Base-by-base conservation (phyloP, 2,329 filamentous ascomycete species). In the Fusarium brevicatenulatum region DNA sequence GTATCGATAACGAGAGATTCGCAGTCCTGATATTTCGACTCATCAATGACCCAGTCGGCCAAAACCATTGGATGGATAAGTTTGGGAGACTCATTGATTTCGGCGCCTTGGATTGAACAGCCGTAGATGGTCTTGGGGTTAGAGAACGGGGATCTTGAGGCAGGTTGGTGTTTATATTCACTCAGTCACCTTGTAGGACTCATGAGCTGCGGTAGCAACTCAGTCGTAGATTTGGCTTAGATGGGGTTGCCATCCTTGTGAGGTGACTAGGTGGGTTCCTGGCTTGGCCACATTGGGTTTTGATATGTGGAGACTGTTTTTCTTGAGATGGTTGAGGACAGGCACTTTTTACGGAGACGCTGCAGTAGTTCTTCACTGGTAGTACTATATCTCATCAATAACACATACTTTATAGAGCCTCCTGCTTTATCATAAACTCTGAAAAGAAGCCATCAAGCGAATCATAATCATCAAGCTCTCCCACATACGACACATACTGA, bases 401-500 rank as follows among this genome's bases (percentile, higher is more conserved):
- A 23, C 15, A 15, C 6, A 10, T 7, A 10, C 30, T 18, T 53
- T 18, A 15, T 36, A n/a, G 7, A 30, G 19, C 7, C 18, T 34
- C 5, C 16, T 55, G 57, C 11, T 11, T 16, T 8, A 49, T 15
- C 43, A 63, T 40, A 28, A 63, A 59, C 10, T 19, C 7, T 18
- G 60, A 59, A 18, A 59, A 63, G 36, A 63, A 63, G 4, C 8
- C 9, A 23, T 59, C 60, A 30, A 59, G 42, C 5, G 36, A 25
- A 9, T 66, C 62, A 44, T 66, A 72, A 37, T 82, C 81, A 28
- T 83, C 81, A 25, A 85, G 68, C 21, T 81, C 78, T 2, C 81
- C 81, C 4, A 85, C 72, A 75, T 81, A 82, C 4, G 79, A 86
- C 37, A 93, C 87, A 79, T 93, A 91, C 77, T 92, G 90, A 82